phyloP scores from a whole-genome alignment of 495 filamentous ascomycete species.

The Lentithecium fluviatile region DNA sequence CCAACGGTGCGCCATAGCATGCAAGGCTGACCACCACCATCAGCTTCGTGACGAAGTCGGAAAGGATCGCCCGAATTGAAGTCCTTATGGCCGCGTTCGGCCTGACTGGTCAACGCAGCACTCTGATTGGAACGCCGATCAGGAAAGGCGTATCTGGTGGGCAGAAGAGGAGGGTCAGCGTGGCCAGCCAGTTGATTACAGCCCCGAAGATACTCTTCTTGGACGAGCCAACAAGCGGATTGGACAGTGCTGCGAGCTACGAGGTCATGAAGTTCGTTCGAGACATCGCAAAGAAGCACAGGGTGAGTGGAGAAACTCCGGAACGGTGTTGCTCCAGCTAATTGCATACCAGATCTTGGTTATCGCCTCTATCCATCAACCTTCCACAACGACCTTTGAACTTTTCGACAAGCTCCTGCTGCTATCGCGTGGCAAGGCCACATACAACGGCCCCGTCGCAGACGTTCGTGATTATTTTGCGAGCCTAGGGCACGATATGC shows the following conservation, averaged over 20 bases:
- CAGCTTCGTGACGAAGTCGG: slow-evolving; percentile 47
- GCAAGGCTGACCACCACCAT: slow-evolving; percentile 27
- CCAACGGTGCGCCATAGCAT: not conserved
- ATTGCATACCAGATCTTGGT: slow-evolving; percentile 56
- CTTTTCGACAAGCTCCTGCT: slow-evolving; percentile 77
- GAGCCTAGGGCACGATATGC: slow-evolving; percentile 57
- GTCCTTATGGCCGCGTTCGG: slow-evolving; percentile 61
- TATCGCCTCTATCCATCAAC: slow-evolving; percentile 80
- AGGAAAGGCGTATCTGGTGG: slow-evolving; percentile 77
- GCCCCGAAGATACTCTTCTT: slow-evolving; percentile 74
- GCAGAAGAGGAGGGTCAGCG: slow-evolving; percentile 74
- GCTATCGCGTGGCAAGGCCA: slow-evolving; percentile 64
- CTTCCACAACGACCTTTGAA: slow-evolving; percentile 70
- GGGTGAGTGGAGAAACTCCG: slow-evolving; percentile 46
- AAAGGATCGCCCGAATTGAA: slow-evolving; percentile 55
- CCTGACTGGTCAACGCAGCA: slow-evolving; percentile 61
- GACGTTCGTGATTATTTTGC: slow-evolving; percentile 59
- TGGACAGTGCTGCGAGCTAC: slow-evolving; percentile 68
- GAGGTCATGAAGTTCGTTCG: slow-evolving; percentile 67
- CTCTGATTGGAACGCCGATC: slow-evolving; percentile 74
- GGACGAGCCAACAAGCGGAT: slow-evolving; percentile 77
- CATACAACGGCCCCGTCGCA: slow-evolving; percentile 64
- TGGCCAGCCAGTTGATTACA: slow-evolving; percentile 77
- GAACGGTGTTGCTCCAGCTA: not conserved
- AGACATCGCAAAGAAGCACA: slow-evolving; percentile 62